Conservation (phyloP, 1,284 basidiomycete genomes). For the Naganishia sp. region DNA sequence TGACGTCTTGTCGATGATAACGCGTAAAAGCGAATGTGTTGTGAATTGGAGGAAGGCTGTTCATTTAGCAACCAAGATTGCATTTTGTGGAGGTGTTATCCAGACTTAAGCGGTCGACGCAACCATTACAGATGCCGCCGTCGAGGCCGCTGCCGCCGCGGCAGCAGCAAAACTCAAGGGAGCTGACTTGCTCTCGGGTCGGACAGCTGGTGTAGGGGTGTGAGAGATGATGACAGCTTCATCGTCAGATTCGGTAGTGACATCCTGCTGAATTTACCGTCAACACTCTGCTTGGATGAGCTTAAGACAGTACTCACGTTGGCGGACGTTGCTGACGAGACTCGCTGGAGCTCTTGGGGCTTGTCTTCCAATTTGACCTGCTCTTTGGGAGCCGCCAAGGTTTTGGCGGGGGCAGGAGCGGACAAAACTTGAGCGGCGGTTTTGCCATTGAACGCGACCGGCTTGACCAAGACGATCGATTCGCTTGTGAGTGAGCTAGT, state of each 20-base stretch:
- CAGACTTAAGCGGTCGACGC: constrained; percentile 47
- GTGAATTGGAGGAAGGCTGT: not conserved
- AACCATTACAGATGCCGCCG: constrained; percentile 37
- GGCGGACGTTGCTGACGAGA: constrained; percentile 35
- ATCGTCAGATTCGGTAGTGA: constrained; percentile 51
- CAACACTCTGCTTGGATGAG: not conserved
- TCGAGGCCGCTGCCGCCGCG: constrained; percentile 34
- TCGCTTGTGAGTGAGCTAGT: constrained; percentile 32
- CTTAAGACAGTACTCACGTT: constrained; percentile 16
- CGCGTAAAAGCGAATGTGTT: constrained; percentile 2
- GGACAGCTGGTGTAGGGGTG: constrained; percentile 40
- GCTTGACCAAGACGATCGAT: constrained; percentile 28
- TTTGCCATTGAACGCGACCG: constrained; percentile 37
- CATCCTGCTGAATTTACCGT: constrained; percentile 34
- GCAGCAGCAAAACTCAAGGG: constrained; percentile 47
- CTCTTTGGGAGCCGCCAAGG: constrained; percentile 36
- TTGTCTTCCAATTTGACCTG: constrained; percentile 29
- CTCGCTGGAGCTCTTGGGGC: constrained; percentile 37
- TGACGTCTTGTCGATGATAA: not conserved
- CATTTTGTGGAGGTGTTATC: constrained; percentile 3
- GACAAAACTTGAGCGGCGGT: constrained; percentile 54
- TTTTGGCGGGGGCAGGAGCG: constrained; percentile 50
- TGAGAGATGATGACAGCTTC: constrained; percentile 51
- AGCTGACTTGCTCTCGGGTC: constrained; percentile 34
- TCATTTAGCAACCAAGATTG: not conserved